A percentile compares a stretch with the other conserved stretches of the same genome.
Conservation (phyloP, 176 grass and related monocot species). For the Rhipidocladum racemiflorum region DNA sequence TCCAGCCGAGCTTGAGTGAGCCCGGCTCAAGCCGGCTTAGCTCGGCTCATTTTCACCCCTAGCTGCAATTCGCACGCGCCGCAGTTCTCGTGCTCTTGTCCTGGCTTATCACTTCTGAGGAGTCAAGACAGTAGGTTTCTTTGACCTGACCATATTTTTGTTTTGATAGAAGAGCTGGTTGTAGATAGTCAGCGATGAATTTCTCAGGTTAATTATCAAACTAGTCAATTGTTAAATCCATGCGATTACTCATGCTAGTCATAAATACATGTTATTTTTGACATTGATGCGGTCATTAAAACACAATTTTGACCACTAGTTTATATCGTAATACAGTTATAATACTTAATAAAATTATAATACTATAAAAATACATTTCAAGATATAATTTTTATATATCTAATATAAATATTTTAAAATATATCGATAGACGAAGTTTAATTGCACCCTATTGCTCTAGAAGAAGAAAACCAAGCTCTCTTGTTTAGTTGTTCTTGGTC, state of each 20-base stretch:
- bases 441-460: background rate
- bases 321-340: too few relatives aligned
- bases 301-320: too few relatives aligned
- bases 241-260: too few relatives aligned
- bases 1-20: too few relatives aligned
- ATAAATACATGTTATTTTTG: too few relatives aligned
- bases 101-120: background rate
- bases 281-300: too few relatives aligned
- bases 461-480: background rate
- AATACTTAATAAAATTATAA: too few relatives aligned
- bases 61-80: background rate
- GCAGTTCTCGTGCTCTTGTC: background rate
- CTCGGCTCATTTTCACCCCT: background rate
- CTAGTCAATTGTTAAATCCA: background rate
- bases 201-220: background rate
- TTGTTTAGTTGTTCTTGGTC: background rate
- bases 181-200: background rate
- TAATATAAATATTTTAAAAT: too few relatives aligned
- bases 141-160: slow-evolving; percentile 15
- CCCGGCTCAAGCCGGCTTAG: too few relatives aligned
- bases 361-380: too few relatives aligned
- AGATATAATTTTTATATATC: too few relatives aligned
- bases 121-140: background rate
- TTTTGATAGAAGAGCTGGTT: background rate
- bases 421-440: too few relatives aligned